phyloP scores from a whole-genome alignment of 1,139 yeast species.

The Suhomyces guaymorum region DNA sequence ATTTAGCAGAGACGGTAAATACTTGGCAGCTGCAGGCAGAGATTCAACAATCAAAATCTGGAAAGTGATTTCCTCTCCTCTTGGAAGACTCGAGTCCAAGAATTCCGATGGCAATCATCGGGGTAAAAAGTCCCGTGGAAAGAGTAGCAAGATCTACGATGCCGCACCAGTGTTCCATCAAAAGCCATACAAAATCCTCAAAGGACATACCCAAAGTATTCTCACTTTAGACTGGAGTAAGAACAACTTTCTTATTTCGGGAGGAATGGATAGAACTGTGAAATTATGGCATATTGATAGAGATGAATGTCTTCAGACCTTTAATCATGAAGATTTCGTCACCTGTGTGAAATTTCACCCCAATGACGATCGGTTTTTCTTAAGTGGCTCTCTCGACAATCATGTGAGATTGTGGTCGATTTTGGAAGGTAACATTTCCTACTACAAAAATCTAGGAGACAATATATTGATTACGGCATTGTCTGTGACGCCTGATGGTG shows the following conservation, averaged over 20 bases:
- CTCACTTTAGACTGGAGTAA: conserved; percentile 85
- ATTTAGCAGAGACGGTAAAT: conserved; percentile 79
- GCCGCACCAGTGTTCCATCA: conserved; percentile 82
- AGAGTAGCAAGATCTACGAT: conserved; percentile 22
- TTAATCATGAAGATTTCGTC: conserved; percentile 77
- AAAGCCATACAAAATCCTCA: conserved; percentile 59
- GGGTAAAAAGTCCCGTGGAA: conserved; percentile 13
- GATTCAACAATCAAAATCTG: conserved; percentile 69
- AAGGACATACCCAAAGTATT: conserved; percentile 71
- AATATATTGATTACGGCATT: conserved; percentile 71
- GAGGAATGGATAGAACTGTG: conserved; percentile 86
- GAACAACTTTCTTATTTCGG: conserved; percentile 75
- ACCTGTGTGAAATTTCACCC: conserved; percentile 85
- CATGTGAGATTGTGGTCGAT: conserved; percentile 82
- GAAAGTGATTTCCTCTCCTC: conserved; percentile 75
- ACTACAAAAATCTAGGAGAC: conserved; percentile 42
- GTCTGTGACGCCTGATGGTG: conserved; percentile 70
- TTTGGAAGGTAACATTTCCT: conserved; percentile 53
- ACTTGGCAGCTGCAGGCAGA: conserved; percentile 80
- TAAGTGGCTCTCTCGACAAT: conserved; percentile 82
- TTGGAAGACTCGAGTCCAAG: conserved; percentile 53
- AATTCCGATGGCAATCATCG: too few relatives aligned
- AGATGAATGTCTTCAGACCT: conserved; percentile 60
- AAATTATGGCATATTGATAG: conserved; percentile 84
- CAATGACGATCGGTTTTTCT: conserved; percentile 80